These are phyloP conservation scores for Eremothecium cymbalariae DNA, from an alignment of 1,139 yeast species.

Conservation along the genomic window DNA sequence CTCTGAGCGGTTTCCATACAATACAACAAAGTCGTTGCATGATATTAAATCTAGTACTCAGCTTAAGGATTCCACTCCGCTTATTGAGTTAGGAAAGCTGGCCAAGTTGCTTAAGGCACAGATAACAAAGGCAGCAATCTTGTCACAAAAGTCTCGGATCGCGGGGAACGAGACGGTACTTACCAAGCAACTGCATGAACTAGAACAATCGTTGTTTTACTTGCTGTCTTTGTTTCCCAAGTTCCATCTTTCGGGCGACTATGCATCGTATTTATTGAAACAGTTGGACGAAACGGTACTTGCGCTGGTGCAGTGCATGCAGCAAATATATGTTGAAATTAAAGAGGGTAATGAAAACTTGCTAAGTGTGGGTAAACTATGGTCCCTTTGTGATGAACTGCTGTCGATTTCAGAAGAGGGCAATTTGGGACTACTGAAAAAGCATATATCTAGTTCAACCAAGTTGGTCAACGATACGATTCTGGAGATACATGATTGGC, in stretches of 20 bases:
- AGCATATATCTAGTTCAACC: slow-evolving; percentile 40
- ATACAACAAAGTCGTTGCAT: slow-evolving; percentile 14
- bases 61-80: slow-evolving; percentile 34
- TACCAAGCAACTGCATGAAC: slow-evolving; percentile 43
- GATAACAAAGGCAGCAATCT: slow-evolving; percentile 68
- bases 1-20: slow-evolving; percentile 7
- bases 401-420: slow-evolving; percentile 40
- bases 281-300: slow-evolving; percentile 34
- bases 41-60: slow-evolving; percentile 21
- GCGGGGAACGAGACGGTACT: slow-evolving; percentile 39
- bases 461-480: slow-evolving; percentile 52
- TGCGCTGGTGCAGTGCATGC: slow-evolving; percentile 31
- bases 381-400: slow-evolving; percentile 51
- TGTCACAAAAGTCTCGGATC: slow-evolving; percentile 47
- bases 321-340: slow-evolving; percentile 32
- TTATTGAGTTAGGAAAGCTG: slow-evolving; percentile 51
- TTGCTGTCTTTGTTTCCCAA: slow-evolving; percentile 44
- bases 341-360: slow-evolving; percentile 37
- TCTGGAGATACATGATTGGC: slow-evolving; percentile 60
- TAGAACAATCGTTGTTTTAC: slow-evolving; percentile 40
- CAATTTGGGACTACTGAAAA: slow-evolving; percentile 42
- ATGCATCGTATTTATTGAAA: slow-evolving; percentile 38
- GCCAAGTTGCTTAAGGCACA: slow-evolving; percentile 62
- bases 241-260: slow-evolving; percentile 26
- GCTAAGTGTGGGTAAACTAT: slow-evolving; percentile 52